phyloP scores from a whole-genome alignment of 2,329 filamentous ascomycete species.

The Polychaeton citri region DNA sequence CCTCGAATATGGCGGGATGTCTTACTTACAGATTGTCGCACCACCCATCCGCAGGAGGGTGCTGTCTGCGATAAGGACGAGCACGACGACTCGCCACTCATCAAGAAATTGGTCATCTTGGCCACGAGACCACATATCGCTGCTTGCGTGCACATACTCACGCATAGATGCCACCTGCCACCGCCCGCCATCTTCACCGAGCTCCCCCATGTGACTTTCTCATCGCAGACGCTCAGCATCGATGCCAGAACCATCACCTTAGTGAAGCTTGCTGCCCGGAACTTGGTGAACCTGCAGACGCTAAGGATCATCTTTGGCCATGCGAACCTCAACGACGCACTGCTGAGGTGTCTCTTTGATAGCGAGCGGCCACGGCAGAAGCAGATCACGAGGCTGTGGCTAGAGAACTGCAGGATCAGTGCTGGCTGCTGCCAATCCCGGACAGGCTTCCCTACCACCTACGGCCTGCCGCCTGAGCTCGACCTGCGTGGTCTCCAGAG shows the following conservation, averaged over 20 bases:
- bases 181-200: conserved; percentile 31
- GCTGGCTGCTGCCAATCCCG: conserved; percentile 8
- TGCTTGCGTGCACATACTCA: conserved; percentile 28
- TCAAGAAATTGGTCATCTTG: conserved; percentile 29
- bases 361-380: conserved; percentile 13
- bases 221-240: conserved; percentile 24
- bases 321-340: conserved; percentile 24
- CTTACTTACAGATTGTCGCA: conserved; percentile 27
- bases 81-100: conserved; percentile 30
- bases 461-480: conserved; percentile 10
- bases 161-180: conserved; percentile 33
- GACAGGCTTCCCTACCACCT: conserved; percentile 2
- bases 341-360: conserved; percentile 29
- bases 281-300: conserved; percentile 31
- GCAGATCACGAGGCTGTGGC: conserved; percentile 29
- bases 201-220: conserved; percentile 27
- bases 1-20: conserved; percentile 29
- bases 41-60: conserved; percentile 7
- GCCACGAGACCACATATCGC: conserved; percentile 29
- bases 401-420: conserved; percentile 30
- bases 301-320: conserved; percentile 33
- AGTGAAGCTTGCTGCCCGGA: conserved; percentile 23
- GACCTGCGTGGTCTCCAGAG: conserved; percentile 25
- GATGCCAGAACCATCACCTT: conserved; percentile 28
- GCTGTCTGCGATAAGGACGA: conserved; percentile 12